Evolutionary conservation across 805 yeast genomes (phyloP), one percentile per base, ranked within the genome.

Genomic region (Candida alai): DNA sequence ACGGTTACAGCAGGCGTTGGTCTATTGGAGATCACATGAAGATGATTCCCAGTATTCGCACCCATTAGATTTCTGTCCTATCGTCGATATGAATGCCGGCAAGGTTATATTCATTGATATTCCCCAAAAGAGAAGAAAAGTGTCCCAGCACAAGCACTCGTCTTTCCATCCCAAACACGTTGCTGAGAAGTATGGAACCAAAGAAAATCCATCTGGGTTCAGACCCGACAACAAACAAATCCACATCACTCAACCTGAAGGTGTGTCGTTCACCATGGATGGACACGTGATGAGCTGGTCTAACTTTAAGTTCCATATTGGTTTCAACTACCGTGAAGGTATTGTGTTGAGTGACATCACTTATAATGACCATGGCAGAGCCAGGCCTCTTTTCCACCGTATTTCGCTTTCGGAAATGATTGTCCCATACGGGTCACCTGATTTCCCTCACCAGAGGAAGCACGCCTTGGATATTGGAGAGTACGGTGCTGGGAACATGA

Each of bases 401-500:
- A 69, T 83, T 50, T 83, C 90, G 3, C 64, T 83, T 40, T 68
- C 83, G 24, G 93, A 83, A 65, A 83, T 84, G 90, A 79, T 84
- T 62, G 93, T 84, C 40, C 93, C 93, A 16, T 84, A 84, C 52
- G 93, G 93, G 36, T 68, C 70, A 42, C 93, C 93, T 39, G 81
- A 76, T 45, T 78, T 71, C 63, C 89, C 88, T 36, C 90, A 83
- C 56, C 88, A 83, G 54, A 73, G 93, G 64, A 84, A 84, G 61
- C 93, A 84, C 51, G 93, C 93, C 28, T 76, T 84, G 60, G 93
- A 84, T 62, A 77, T 84, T 46, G 93, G 93, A 57, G 93, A 84
- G 59, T 83, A 83, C 56, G 93, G 93, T 64, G 90, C 88, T 42
- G 93, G 93, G 52, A 76, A 77, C 66, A 78, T 84, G 79, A 80